phyloP scores from a whole-genome alignment of 768 basidiomycete species.

The Mycena alexandri region DNA sequence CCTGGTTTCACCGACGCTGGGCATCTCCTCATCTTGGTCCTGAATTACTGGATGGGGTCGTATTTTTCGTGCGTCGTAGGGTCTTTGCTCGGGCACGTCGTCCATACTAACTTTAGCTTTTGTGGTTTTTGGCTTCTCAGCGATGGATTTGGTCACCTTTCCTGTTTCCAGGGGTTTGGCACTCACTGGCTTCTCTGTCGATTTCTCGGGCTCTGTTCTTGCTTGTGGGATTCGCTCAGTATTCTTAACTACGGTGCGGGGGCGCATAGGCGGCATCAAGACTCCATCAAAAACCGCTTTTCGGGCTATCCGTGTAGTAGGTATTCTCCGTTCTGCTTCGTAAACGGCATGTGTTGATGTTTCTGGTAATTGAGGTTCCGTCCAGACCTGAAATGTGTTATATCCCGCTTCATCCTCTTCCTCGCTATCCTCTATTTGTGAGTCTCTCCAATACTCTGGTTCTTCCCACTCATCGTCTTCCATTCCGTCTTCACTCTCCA shows the following conservation, averaged over 20 bases:
- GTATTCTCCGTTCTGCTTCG: not conserved
- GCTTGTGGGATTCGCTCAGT: too few relatives aligned
- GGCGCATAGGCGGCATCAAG: too few relatives aligned
- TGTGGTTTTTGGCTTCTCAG: not conserved
- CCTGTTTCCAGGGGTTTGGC: not conserved
- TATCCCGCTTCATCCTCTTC: conserved; percentile 6
- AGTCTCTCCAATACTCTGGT: not conserved
- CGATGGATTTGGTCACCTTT: not conserved
- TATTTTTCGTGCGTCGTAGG: too few relatives aligned
- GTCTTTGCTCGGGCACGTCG: too few relatives aligned
- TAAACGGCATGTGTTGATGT: not conserved
- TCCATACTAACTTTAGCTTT: not conserved
- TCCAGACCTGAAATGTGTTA: conserved; percentile 6
- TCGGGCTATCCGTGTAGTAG: not conserved
- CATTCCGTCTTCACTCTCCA: too few relatives aligned
- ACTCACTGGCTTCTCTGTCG: not conserved
- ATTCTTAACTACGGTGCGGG: not conserved
- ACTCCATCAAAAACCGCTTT: not conserved
- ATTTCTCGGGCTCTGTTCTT: too few relatives aligned
- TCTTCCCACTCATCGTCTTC: too few relatives aligned
- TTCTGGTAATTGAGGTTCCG: not conserved
- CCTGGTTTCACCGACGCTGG: too few relatives aligned
- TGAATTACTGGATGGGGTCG: too few relatives aligned
- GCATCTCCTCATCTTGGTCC: too few relatives aligned
- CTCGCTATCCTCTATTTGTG: not conserved